Evolutionary conservation across 176 grass and related monocot species (phyloP), one percentile per base, ranked within the genome.

Genomic region (Tillandsia leiboldiana): DNA sequence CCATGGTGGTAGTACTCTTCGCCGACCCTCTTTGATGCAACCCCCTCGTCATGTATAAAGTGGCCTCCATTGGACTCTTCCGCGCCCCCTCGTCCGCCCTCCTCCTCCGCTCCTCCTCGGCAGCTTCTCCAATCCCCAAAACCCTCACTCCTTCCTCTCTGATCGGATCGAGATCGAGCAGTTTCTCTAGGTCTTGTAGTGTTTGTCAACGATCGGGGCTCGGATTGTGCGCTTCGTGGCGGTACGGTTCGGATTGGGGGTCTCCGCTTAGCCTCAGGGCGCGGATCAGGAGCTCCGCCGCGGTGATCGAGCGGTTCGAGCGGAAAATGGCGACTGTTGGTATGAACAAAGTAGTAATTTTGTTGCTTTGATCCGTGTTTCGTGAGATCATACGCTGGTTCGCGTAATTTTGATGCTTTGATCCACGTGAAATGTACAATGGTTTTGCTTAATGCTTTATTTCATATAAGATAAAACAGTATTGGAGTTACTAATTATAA

Each of bases 281-380:
- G n/a, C 82, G 64, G 86, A 87, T 90, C 81, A 84, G 86, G 33
- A 50, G 70, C 24, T 66, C 68, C 33, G 69, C 64, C 2, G 53
- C 76, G 4, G 51, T 83, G 74, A 71, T 74, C 83, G 80, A 83
- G 57, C 85, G 69, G 33, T 67, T 79, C 72, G 82, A 86, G 70
- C 83, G 91, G 73, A 82, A 81, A 72, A 85, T 96, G 82, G 85
- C 91, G 12, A 79, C 87, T 78, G 65, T 75, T 73, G 91, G 87
- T 90, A 81, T 49, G 76, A 9, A 8, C 14, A 18, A 20, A 17
- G 54, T 58, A 14, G 54, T 58, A 17, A 8, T 59, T n/a, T 59
- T 56, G 0, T 14, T 17, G 15, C 4, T 56, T 56, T 59, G 54
- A 42, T 42, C 33, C 4, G 14, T 18, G 54, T 59, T 59, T 59